Percentiles rank a stretch among this genome's conserved stretches.
phyloP scores from a whole-genome alignment of 2,329 filamentous ascomycete genomes.

The Aspergillus melleus region DNA sequence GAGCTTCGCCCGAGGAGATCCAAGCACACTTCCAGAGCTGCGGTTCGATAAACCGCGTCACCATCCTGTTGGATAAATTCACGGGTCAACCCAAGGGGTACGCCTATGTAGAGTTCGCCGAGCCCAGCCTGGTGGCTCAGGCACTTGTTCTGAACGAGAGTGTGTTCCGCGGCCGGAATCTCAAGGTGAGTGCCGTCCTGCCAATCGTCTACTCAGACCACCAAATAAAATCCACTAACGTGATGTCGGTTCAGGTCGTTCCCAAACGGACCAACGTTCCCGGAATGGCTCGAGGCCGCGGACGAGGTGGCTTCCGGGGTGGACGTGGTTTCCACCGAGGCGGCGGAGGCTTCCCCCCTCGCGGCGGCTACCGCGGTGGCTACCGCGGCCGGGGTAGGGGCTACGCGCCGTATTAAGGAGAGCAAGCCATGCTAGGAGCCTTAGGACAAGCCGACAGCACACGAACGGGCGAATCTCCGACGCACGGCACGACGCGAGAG shows the following conservation, averaged over 20 bases:
- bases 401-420: constrained; percentile 46
- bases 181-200: constrained; percentile 68
- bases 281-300: constrained; percentile 78
- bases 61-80: constrained; percentile 96
- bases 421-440: background rate
- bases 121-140: constrained; percentile 88
- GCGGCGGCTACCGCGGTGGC: constrained; percentile 62
- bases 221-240: constrained; percentile 17
- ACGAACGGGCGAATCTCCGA: constrained; percentile 2
- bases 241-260: constrained; percentile 59
- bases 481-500: constrained; percentile 3
- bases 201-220: background rate
- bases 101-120: constrained; percentile 97
- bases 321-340: constrained; percentile 47
- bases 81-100: constrained; percentile 99
- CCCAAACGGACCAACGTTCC: constrained; percentile 97
- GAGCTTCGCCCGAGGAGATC: constrained; percentile 93
- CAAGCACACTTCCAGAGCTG: constrained; percentile 98
- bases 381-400: constrained; percentile 49
- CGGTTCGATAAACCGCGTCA: constrained; percentile 96
- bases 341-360: constrained; percentile 45
- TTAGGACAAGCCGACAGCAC: background rate
- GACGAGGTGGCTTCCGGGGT: constrained; percentile 53
- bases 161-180: constrained; percentile 87
- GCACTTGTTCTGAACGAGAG: constrained; percentile 96